These are phyloP conservation scores for Musa acuminata DNA, from an alignment of 176 grass and related monocot species.

Conservation along the genomic window DNA sequence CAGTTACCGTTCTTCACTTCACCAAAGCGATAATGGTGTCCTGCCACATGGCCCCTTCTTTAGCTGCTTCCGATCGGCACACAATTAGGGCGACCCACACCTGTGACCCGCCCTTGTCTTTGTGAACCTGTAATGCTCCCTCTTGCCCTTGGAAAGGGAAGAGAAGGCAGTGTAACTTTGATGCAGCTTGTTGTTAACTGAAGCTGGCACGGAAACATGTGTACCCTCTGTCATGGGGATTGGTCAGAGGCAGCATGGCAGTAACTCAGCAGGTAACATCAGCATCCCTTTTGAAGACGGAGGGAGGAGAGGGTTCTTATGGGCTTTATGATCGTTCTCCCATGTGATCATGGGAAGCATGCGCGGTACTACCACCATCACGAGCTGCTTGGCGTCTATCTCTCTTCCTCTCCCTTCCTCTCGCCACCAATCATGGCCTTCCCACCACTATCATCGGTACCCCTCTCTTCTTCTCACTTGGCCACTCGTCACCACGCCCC, in stretches of 20 bases:
- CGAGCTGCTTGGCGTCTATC: neutral
- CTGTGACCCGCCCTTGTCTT: too few relatives aligned
- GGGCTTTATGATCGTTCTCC: conserved; percentile 1
- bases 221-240: too few relatives aligned
- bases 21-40: neutral
- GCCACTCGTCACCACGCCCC: neutral
- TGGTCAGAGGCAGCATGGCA: too few relatives aligned
- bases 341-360: neutral
- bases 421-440: neutral
- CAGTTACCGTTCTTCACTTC: neutral
- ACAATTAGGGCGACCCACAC: neutral
- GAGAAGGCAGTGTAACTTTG: too few relatives aligned
- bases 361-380: neutral
- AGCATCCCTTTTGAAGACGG: neutral
- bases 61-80: neutral
- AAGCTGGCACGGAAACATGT: too few relatives aligned
- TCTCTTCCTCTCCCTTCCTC: neutral
- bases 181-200: too few relatives aligned
- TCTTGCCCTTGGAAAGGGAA: too few relatives aligned
- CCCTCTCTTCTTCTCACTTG: neutral
- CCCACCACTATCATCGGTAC: neutral
- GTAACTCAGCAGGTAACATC: too few relatives aligned
- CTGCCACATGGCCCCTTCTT: neutral
- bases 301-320: neutral
- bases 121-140: too few relatives aligned